Percentiles rank a stretch among this genome's conserved stretches.
Evolutionary conservation across 2,329 filamentous ascomycete species (phyloP).

Genomic region (Hypoxylon sp.): DNA sequence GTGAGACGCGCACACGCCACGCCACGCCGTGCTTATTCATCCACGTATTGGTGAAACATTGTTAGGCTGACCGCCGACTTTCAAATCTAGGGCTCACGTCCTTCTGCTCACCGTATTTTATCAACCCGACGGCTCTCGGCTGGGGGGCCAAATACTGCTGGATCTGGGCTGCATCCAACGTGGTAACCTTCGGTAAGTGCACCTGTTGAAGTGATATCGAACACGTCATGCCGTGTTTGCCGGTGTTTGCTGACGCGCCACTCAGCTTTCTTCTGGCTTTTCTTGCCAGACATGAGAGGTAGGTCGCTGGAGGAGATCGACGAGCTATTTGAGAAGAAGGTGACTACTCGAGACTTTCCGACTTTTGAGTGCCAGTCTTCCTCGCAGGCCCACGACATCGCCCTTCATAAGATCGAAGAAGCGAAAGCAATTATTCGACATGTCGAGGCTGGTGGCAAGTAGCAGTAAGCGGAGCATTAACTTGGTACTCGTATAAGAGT

Average conservation of each 20-base stretch:
- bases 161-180: constrained; percentile 52
- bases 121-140: constrained; percentile 54
- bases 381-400: constrained; percentile 33
- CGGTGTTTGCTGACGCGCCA: constrained; percentile 8
- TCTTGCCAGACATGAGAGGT: constrained; percentile 44
- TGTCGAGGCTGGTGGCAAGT: constrained; percentile 14
- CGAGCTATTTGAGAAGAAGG: constrained; percentile 41
- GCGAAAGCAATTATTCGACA: constrained; percentile 22
- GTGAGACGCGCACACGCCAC: constrained; percentile 14
- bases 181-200: constrained; percentile 39
- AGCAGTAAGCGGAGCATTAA: neutral
- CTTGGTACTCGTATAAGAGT: too few species aligned
- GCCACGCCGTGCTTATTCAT: neutral
- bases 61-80: constrained; percentile 13
- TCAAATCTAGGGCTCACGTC: constrained; percentile 53
- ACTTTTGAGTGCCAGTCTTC: constrained; percentile 36
- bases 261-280: constrained; percentile 39
- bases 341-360: constrained; percentile 37
- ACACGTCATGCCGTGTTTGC: constrained; percentile 3
- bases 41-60: constrained; percentile 7
- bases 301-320: constrained; percentile 44
- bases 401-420: constrained; percentile 37
- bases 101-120: constrained; percentile 58
- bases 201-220: neutral
- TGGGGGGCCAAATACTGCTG: constrained; percentile 58